Evolutionary conservation across 2,329 filamentous ascomycete species (phyloP).

Genomic region (Thelonectria olida): DNA sequence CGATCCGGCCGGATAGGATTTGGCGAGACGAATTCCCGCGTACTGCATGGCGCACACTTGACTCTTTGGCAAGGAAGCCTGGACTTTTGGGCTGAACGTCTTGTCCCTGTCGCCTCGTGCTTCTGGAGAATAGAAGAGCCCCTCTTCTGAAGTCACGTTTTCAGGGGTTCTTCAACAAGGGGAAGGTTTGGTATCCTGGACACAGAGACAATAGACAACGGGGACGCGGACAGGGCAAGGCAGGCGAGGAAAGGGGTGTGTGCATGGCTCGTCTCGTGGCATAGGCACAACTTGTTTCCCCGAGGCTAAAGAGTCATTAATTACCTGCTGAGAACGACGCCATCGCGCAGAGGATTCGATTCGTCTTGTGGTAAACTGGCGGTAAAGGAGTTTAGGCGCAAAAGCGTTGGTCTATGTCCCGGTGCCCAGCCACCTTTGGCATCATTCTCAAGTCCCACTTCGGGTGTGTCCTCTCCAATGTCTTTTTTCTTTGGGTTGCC

Average conservation of each 20-base stretch:
- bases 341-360: constrained; percentile 3
- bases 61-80: background rate
- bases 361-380: constrained; percentile 33
- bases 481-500: background rate
- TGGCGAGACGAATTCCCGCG: constrained; percentile 7
- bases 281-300: constrained; percentile 14
- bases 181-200: constrained; percentile 24
- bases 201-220: constrained; percentile 20
- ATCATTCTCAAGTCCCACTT: background rate
- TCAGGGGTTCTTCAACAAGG: background rate
- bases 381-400: constrained; percentile 28
- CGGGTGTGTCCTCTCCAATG: background rate
- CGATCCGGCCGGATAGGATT: constrained; percentile 8
- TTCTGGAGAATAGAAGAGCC: background rate
- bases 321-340: constrained; percentile 24
- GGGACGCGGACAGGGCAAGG: background rate
- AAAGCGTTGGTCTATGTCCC: background rate
- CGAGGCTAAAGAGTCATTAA: constrained; percentile 17
- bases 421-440: background rate
- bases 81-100: constrained; percentile 6
- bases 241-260: constrained; percentile 20
- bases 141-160: background rate
- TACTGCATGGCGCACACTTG: background rate
- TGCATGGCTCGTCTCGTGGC: constrained; percentile 29
- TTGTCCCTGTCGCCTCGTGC: constrained; percentile 14